These are phyloP conservation scores for Pholiota adiposa DNA, from an alignment of 1,284 basidiomycete species.

Conservation along the genomic window DNA sequence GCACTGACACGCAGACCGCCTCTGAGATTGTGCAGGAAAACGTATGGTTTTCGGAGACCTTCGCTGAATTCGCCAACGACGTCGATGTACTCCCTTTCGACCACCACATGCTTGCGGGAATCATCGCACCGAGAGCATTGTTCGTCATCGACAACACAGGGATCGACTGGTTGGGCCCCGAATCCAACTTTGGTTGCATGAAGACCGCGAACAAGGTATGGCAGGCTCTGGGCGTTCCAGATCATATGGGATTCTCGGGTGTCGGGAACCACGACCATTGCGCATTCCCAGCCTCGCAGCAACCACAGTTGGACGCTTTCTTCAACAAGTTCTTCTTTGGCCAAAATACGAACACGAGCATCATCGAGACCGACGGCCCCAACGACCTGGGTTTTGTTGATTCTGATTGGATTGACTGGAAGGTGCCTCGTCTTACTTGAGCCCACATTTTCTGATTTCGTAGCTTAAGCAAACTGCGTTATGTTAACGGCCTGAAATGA, in stretches of 20 bases:
- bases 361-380: constrained; percentile 49
- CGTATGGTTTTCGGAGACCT: constrained; percentile 57
- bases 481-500: too few relatives aligned
- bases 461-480: too few relatives aligned
- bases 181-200: constrained; percentile 52
- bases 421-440: constrained; percentile 12
- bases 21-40: constrained; percentile 61
- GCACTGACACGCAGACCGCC: constrained; percentile 50
- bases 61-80: constrained; percentile 48
- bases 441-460: too few relatives aligned
- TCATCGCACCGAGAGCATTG: constrained; percentile 57
- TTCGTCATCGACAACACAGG: constrained; percentile 57
- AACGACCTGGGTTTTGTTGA: constrained; percentile 43
- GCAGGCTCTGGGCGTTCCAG: constrained; percentile 49
- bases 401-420: constrained; percentile 52
- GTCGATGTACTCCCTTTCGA: constrained; percentile 53
- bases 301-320: constrained; percentile 50
- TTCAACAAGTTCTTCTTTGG: constrained; percentile 56
- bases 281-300: constrained; percentile 49
- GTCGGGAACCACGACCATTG: constrained; percentile 57
- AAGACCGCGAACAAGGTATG: constrained; percentile 53
- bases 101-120: constrained; percentile 54
- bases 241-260: constrained; percentile 54
- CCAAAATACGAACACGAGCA: constrained; percentile 48
- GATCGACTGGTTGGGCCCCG: constrained; percentile 55